Base-by-base conservation (phyloP, 208 protist genomes). In the Trypanosoma congolense region DNA sequence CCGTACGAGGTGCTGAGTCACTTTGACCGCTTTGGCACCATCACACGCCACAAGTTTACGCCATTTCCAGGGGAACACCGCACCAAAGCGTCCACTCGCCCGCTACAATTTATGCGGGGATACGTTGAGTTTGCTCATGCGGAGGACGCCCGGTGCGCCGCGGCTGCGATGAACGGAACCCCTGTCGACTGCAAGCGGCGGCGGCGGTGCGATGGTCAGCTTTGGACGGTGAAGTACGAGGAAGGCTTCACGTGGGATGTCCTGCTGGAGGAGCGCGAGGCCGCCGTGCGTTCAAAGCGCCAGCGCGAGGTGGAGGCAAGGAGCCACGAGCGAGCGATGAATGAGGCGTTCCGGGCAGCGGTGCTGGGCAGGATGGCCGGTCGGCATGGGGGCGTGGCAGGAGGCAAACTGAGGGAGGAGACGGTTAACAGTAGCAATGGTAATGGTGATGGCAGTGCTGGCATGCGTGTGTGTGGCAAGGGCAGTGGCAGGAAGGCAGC, bases 151-250 rank as follows among this genome's bases (percentile, higher is more conserved):
- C 29, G 44, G 12, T 16, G 58, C 19, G 77, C 80, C 10, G 86
- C 86, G 10, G 44, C 33, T 41, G 62, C 55, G 35, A 75, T 82
- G 67, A 92, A 92, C 57, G 77, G 60, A 0, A 71, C 66, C 18
- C 61, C 80, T 1, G 72, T 93, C 2, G 74, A 73, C 12, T 78
- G 77, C 42, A 80, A 78, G 56, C 73, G 82, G 9, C 73, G 70
- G 38, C 81, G 86, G 4, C 56, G 65, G 29, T 88, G 86, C 64
- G 70, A 74, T 57, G 86, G 82, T 3, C 73, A 90, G 65, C 65
- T 93, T 54, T 93, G 86, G 83, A 87, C 68, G 4, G 82, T 93
- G 2, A 68, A 76, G 50, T 87, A 76, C 47, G 65, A 85, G 35
- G 53, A 69, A 0, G 72, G 65, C 24, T 75, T 89, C 45, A 76